phyloP scores from a whole-genome alignment of 1,284 basidiomycete genomes.

The Cystobasidium slooffiae region DNA sequence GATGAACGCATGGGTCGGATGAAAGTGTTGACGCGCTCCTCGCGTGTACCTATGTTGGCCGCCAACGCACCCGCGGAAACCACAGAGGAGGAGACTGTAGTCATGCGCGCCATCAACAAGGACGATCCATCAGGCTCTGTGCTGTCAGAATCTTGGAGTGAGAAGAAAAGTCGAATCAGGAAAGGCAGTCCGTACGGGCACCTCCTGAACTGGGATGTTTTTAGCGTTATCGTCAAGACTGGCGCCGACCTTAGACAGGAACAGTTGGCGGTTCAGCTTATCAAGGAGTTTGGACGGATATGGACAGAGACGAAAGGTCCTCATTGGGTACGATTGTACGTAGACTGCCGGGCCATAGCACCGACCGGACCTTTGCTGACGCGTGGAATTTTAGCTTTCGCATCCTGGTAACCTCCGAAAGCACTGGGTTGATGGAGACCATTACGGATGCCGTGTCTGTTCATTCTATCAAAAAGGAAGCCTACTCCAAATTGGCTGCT shows the following conservation, averaged over 20 bases:
- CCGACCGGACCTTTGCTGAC: not conserved
- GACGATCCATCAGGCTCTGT: constrained; percentile 93
- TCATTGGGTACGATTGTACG: constrained; percentile 91
- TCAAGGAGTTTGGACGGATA: constrained; percentile 88
- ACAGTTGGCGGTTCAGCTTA: constrained; percentile 93
- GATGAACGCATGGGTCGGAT: constrained; percentile 96
- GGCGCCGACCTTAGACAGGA: constrained; percentile 96
- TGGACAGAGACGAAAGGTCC: constrained; percentile 90
- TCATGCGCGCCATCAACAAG: constrained; percentile 90
- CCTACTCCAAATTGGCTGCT: constrained; percentile 97
- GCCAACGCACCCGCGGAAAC: constrained; percentile 15
- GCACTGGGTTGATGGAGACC: constrained; percentile 90
- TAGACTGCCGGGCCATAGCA: constrained; percentile 44
- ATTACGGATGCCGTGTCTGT: constrained; percentile 97
- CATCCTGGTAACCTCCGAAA: constrained; percentile 91
- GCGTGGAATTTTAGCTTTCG: constrained; percentile 62
- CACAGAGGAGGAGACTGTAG: constrained; percentile 62
- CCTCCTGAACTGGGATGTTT: constrained; percentile 71
- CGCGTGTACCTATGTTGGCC: constrained; percentile 26
- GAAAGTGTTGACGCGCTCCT: constrained; percentile 62
- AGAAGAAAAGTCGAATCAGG: constrained; percentile 94
- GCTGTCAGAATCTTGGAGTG: constrained; percentile 92
- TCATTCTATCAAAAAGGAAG: constrained; percentile 98
- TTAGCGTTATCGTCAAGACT: constrained; percentile 98
- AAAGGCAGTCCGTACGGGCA: constrained; percentile 94